Conservation (phyloP, 164 flowering plant species). For the Annona squamosa region DNA sequence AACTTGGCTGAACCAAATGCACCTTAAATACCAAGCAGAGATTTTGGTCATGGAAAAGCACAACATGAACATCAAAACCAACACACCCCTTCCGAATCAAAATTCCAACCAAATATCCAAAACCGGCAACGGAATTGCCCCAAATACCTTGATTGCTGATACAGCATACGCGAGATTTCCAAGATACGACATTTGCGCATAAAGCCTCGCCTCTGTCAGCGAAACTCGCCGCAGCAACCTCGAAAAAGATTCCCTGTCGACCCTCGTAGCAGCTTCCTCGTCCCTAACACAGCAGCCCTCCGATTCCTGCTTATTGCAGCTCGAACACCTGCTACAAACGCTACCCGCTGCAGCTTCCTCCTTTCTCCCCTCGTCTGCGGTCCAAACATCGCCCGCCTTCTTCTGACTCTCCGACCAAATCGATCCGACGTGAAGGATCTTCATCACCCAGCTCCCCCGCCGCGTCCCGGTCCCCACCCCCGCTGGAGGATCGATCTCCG, state of each 20-base stretch:
- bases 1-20: not conserved
- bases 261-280: slow-evolving; percentile 22
- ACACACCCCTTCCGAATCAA: not conserved
- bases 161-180: slow-evolving; percentile 75
- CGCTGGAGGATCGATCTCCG: not conserved
- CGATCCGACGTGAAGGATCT: slow-evolving; percentile 56
- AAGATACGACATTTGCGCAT: slow-evolving; percentile 78
- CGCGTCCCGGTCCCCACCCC: not conserved
- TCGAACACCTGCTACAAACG: slow-evolving; percentile 5
- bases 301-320: slow-evolving; percentile 22
- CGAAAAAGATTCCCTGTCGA: slow-evolving; percentile 68
- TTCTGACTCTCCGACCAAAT: slow-evolving; percentile 32
- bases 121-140: slow-evolving; percentile 36
- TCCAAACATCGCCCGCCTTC: not conserved
- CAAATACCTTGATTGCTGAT: slow-evolving; percentile 78
- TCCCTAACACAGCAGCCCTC: slow-evolving; percentile 19
- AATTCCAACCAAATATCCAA: not conserved
- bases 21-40: not conserved
- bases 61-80: not conserved
- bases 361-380: not conserved
- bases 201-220: slow-evolving; percentile 62
- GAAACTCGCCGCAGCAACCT: slow-evolving; percentile 65
- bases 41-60: not conserved
- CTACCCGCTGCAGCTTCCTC: not conserved
- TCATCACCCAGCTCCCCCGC: slow-evolving; percentile 57